These are phyloP conservation scores for Fusarium pseudocircinatum DNA, from an alignment of 2,329 filamentous ascomycete genomes.

Conservation along the genomic window DNA sequence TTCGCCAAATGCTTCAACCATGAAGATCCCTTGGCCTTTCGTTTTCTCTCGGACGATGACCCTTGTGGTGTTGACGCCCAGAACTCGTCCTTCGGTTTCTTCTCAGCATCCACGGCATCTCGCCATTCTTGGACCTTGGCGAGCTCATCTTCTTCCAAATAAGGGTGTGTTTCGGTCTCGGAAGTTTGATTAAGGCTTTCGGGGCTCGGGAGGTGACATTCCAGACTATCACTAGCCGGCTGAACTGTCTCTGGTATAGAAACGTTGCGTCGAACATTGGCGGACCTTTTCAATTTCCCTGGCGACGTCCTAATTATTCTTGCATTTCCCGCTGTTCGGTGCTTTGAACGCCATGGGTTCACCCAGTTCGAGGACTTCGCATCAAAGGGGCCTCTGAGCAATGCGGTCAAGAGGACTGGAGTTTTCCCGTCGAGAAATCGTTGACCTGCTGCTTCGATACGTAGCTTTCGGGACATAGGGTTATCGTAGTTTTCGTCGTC, in stretches of 20 bases:
- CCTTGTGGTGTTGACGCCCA: slow-evolving; percentile 35
- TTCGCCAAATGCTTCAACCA: slow-evolving; percentile 47
- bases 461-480: slow-evolving; percentile 57
- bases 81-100: slow-evolving; percentile 28
- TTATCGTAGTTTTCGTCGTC: slow-evolving; percentile 65
- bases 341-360: slow-evolving; percentile 49
- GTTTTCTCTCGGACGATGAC: slow-evolving; percentile 35
- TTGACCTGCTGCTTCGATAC: slow-evolving; percentile 68
- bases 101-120: slow-evolving; percentile 25
- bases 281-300: slow-evolving; percentile 22
- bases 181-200: slow-evolving; percentile 51
- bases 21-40: slow-evolving; percentile 41
- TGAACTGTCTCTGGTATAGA: slow-evolving; percentile 31
- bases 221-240: slow-evolving; percentile 33
- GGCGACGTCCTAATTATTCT: slow-evolving; percentile 28
- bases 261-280: slow-evolving; percentile 17
- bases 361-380: slow-evolving; percentile 41
- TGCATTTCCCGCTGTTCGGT: slow-evolving; percentile 28
- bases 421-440: slow-evolving; percentile 66
- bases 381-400: slow-evolving; percentile 70
- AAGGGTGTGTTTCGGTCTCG: slow-evolving; percentile 42
- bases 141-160: slow-evolving; percentile 46
- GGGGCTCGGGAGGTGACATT: slow-evolving; percentile 56
- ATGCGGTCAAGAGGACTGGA: slow-evolving; percentile 68
- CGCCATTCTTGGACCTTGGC: slow-evolving; percentile 49